Base-by-base conservation (phyloP, 805 yeast genomes). In the Torulaspora delbrueckii region DNA sequence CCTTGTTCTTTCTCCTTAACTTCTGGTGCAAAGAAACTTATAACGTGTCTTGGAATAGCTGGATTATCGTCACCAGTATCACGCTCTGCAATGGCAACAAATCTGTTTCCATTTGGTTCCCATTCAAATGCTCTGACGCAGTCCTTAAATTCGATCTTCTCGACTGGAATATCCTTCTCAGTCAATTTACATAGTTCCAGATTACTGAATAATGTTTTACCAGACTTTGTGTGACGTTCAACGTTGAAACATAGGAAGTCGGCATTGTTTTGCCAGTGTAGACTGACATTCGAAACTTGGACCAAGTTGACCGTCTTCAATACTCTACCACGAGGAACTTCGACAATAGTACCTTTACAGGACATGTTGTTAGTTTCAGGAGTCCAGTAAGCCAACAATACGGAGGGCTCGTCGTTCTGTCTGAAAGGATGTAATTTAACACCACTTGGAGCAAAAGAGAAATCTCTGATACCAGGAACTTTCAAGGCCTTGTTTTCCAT, bases 221-320 rank as follows among this genome's bases (percentile, higher is more conserved):
- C 86, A 40, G 96, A 84, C 70, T 93, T 93, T 46, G 97, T 87
- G 71, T 89, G 96, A 71, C 98, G 87, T 68, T 90, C 96, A 57
- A 93, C 96, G 73, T 86, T 88, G 63, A 90, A 95, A 72, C 96
- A 87, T 64, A 93, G 72, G 66, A 73, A 84, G 58, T 81, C 82
- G 53, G 87, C 88, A 56, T 85, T 82, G 54, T 79, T 82, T 71
- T 93, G 98, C 99, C 99, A 93, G 75, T 82, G 88, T 72, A 93
- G 71, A 60, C 83, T 78, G 70, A 93, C 88, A 63, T 85, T 91
- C 46, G 88, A 78, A 42, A 93, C 99, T 71, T 93, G 96, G 76
- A 93, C 89, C 69, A 93, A 75, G 69, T 91, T 90, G 57, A 91
- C 83, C 48, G 96, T 86, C 77, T 97, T 86, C 51, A 93, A 68